Conservation (phyloP, 2,329 filamentous ascomycete genomes). For the Colletotrichum musae region DNA sequence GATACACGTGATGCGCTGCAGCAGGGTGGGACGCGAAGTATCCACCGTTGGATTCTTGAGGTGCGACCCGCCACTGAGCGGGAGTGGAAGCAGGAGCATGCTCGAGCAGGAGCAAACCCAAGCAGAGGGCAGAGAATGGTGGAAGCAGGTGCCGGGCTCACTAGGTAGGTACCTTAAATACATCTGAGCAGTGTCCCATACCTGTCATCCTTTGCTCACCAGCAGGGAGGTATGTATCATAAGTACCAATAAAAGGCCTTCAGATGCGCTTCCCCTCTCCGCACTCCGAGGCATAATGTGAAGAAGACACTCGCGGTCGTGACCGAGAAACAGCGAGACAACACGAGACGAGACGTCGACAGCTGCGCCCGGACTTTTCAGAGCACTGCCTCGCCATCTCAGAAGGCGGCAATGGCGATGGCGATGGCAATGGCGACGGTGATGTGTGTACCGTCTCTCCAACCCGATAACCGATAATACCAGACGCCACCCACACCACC, state of each 20-base stretch:
- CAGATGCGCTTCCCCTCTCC: background rate
- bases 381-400: slow-evolving; percentile 11
- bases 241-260: background rate
- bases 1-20: slow-evolving; percentile 20
- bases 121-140: too few species aligned
- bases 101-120: too few species aligned
- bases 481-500: background rate
- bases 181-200: background rate
- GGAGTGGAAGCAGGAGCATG: too few species aligned
- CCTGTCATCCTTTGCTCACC: background rate
- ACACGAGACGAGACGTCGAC: slow-evolving; percentile 10
- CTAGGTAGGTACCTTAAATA: too few species aligned
- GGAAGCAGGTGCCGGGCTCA: too few species aligned
- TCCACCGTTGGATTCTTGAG: slow-evolving; percentile 29
- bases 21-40: slow-evolving; percentile 15
- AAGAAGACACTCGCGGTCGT: background rate
- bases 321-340: slow-evolving; percentile 6
- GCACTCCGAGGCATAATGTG: too few species aligned
- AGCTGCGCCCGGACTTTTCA: slow-evolving; percentile 9
- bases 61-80: slow-evolving; percentile 1
- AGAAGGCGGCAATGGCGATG: background rate
- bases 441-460: slow-evolving; percentile 4
- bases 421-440: too few species aligned
- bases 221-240: too few species aligned
- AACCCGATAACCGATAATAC: background rate